Conservation (phyloP, 306 rosid genomes). For the Nissolia schottii region DNA sequence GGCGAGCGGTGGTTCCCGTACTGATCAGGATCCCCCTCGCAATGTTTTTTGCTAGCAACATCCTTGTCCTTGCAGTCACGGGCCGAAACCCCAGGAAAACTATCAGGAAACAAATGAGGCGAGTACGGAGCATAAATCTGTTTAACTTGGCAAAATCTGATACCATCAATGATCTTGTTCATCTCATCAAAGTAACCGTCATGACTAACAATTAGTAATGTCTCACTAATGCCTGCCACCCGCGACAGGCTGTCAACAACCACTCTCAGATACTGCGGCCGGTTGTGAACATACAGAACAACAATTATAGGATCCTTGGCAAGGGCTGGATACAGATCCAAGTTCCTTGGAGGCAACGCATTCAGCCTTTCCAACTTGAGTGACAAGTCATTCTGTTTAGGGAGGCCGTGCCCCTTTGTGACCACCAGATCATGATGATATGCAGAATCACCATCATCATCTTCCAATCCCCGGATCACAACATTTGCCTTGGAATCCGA, state of each 20-base stretch:
- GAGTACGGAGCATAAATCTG: constrained; percentile 90
- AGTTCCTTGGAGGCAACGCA: constrained; percentile 64
- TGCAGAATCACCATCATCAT: constrained; percentile 31
- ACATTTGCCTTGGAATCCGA: constrained; percentile 38
- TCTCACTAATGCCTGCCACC: constrained; percentile 83
- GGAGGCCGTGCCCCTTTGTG: constrained; percentile 37
- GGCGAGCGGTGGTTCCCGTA: constrained; percentile 83
- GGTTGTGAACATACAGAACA: constrained; percentile 88
- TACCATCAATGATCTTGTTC: constrained; percentile 62
- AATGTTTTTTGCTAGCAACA: constrained; percentile 30
- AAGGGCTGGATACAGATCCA: constrained; percentile 74
- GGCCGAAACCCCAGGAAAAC: constrained; percentile 77
- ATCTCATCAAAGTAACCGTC: constrained; percentile 85
- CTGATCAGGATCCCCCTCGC: constrained; percentile 82
- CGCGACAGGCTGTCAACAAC: constrained; percentile 72
- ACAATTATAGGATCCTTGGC: constrained; percentile 57
- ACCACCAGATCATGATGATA: constrained; percentile 22
- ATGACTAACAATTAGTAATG: constrained; percentile 84
- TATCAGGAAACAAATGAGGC: constrained; percentile 65
- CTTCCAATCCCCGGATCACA: constrained; percentile 17
- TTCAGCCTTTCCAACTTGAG: constrained; percentile 57
- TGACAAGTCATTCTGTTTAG: constrained; percentile 67
- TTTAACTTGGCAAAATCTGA: constrained; percentile 83
- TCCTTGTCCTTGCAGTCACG: constrained; percentile 71
- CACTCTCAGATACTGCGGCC: constrained; percentile 75